Base-by-base conservation (phyloP, 108 stramenopile genomes). In the Conticribra guillardii region DNA sequence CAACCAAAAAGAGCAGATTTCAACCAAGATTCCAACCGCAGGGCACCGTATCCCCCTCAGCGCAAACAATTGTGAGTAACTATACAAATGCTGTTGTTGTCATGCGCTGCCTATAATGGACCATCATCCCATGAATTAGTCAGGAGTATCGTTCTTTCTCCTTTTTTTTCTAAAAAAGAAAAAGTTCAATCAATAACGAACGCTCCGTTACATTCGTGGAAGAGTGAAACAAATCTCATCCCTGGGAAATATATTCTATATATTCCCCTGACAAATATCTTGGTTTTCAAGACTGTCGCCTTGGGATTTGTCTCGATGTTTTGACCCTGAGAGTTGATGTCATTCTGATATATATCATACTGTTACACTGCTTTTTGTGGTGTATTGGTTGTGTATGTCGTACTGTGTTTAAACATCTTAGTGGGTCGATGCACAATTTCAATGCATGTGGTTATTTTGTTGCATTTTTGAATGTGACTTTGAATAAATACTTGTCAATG, bases 311-410 rank as follows among this genome's bases (percentile, higher is more conserved):
- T 62, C 67, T 37, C 64, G 67, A 76, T 61, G 74, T 59, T 21
- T 76, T 37, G 60, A 76, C 74, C 74, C 74, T 76, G 74, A 76
- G 74, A 76, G 74, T 76, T 76, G 74, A 76, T 76, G 60, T 45
- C 60, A 17, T 67, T 68, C 46, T 48, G 37, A 19, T 49, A 3
- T 19, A 24, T 59, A 26, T n/a, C n/a, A 54, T 19, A 28, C 16
- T 48, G 17, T 67, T 37, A 34, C 16, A n/a, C 48, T 30, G 32
- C 30, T n/a, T n/a, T n/a, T n/a, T n/a, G n/a, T n/a, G n/a, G n/a
- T n/a, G n/a, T n/a, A n/a, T n/a, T n/a, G n/a, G n/a, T n/a, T n/a
- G n/a, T n/a, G n/a, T n/a, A n/a, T n/a, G n/a, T n/a, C n/a, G n/a
- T n/a, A n/a, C n/a, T n/a, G n/a, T n/a, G n/a, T n/a, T n/a, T 59